Percentiles rank a stretch among this genome's conserved stretches.
Conservation (phyloP, 1,139 yeast species). For the Diutina pseudorugosa region DNA sequence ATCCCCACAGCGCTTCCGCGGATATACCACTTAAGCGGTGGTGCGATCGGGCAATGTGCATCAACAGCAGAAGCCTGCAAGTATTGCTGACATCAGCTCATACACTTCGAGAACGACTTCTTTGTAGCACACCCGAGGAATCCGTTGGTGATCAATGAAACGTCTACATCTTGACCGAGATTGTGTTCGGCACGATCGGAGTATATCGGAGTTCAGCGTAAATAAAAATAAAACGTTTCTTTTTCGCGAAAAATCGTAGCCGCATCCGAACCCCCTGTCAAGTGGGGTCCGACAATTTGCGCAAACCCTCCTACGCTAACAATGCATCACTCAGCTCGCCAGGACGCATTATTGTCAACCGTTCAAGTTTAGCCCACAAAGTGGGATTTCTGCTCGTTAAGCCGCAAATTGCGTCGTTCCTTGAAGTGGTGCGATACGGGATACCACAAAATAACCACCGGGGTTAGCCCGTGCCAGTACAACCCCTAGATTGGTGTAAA, state of each 20-base stretch:
- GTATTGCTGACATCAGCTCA: not conserved
- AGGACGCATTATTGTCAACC: not conserved
- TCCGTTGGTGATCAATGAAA: not conserved
- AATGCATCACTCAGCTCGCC: not conserved
- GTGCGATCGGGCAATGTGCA: not conserved
- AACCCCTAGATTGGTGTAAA: not conserved
- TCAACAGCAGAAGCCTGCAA: not conserved
- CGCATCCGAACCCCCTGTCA: not conserved
- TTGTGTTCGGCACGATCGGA: not conserved
- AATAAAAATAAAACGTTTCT: no score
- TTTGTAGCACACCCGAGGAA: not conserved
- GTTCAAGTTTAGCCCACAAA: not conserved
- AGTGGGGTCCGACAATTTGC: not conserved
- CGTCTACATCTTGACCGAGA: not conserved
- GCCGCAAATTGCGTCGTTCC: not conserved
- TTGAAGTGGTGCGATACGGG: not conserved
- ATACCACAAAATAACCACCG: not conserved
- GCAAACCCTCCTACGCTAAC: not conserved
- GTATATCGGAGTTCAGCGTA: not conserved
- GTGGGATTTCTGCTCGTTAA: no score
- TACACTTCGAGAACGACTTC: not conserved
- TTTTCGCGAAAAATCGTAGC: not conserved
- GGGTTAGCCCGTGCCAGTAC: not conserved
- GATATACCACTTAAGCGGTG: not conserved
- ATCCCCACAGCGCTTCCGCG: not conserved